Conservation (phyloP, 495 filamentous ascomycete species). For the Podospora fimiseda region DNA sequence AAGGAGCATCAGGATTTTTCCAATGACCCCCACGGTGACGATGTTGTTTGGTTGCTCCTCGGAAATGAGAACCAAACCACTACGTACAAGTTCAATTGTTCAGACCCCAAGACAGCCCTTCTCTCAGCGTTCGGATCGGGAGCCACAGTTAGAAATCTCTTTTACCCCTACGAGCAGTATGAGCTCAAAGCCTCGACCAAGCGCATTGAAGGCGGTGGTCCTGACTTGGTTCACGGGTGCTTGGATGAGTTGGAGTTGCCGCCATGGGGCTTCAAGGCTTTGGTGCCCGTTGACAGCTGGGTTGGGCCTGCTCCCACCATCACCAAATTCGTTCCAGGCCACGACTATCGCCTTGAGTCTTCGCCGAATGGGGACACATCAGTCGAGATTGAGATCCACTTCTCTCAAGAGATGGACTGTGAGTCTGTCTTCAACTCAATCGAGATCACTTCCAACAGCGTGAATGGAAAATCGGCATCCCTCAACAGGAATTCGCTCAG, state of each 20-base stretch:
- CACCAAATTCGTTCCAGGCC: conserved; percentile 57
- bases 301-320: conserved; percentile 52
- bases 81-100: conserved; percentile 58
- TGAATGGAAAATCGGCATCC: conserved; percentile 11
- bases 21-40: conserved; percentile 32
- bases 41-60: conserved; percentile 56
- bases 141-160: conserved; percentile 59
- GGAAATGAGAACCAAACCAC: conserved; percentile 55
- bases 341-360: conserved; percentile 49
- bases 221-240: conserved; percentile 7
- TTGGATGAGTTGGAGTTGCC: conserved; percentile 32
- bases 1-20: conserved; percentile 55
- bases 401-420: conserved; percentile 61
- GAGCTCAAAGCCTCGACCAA: conserved; percentile 33
- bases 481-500: conserved; percentile 15
- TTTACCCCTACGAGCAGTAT: conserved; percentile 60
- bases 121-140: conserved; percentile 51
- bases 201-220: conserved; percentile 6
- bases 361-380: conserved; percentile 25
- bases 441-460: conserved; percentile 46
- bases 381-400: conserved; percentile 52
- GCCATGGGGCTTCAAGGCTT: conserved; percentile 56
- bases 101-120: conserved; percentile 35
- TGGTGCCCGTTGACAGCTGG: conserved; percentile 55
- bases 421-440: conserved; percentile 32